Evolutionary conservation across 768 basidiomycete genomes (phyloP).

Genomic region (Stropharia rugosoannulata): DNA sequence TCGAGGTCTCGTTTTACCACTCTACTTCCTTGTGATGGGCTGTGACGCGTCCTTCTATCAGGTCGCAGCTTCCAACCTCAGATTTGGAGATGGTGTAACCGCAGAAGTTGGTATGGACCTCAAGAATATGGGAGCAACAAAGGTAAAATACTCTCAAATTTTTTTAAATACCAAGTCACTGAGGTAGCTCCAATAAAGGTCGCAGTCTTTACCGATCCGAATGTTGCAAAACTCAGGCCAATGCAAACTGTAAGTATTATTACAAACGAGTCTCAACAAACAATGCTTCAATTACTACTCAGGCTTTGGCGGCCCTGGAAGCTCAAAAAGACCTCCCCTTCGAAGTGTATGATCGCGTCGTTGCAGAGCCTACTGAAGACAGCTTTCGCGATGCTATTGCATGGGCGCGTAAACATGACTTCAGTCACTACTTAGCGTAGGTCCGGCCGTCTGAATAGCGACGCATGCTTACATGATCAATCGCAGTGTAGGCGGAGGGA

Average conservation of each 20-base stretch:
- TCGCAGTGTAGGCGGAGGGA: constrained; percentile 83
- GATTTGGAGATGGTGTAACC: constrained; percentile 91
- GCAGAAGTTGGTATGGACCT: constrained; percentile 91
- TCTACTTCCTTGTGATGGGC: not conserved
- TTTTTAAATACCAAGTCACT: not conserved
- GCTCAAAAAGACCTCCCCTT: constrained; percentile 74
- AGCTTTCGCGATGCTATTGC: constrained; percentile 87
- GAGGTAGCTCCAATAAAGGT: constrained; percentile 50
- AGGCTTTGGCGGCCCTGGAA: constrained; percentile 83
- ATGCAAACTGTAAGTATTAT: constrained; percentile 69
- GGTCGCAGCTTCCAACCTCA: constrained; percentile 85
- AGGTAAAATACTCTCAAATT: constrained; percentile 41
- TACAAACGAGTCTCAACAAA: not conserved
- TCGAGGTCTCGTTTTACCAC: constrained; percentile 54
- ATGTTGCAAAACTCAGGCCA: constrained; percentile 75
- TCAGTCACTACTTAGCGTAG: constrained; percentile 91
- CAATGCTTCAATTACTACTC: not conserved
- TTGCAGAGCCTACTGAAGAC: constrained; percentile 90
- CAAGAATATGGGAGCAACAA: constrained; percentile 89
- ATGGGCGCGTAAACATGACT: constrained; percentile 84
- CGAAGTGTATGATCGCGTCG: constrained; percentile 77
- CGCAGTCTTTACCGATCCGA: constrained; percentile 91
- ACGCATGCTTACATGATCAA: not conserved
- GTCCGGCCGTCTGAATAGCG: constrained; percentile 22
- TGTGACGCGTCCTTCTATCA: constrained; percentile 22